Evolutionary conservation across 2,329 filamentous ascomycete genomes (phyloP).

Genomic region (Hirsutella thompsonii): DNA sequence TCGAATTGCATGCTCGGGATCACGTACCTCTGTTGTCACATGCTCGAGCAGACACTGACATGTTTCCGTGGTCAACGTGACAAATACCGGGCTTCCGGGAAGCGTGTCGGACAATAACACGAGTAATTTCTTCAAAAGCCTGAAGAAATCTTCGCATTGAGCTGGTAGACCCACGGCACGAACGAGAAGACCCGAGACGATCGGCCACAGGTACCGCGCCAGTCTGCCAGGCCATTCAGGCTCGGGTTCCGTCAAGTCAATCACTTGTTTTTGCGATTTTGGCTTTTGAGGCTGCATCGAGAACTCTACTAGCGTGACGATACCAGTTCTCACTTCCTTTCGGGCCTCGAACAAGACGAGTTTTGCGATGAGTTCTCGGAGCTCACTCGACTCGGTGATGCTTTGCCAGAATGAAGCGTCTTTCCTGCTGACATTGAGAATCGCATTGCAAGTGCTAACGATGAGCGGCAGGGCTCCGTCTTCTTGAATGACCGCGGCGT

Average conservation of each 20-base stretch:
- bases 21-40: conserved; percentile 25
- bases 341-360: conserved; percentile 16
- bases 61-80: conserved; percentile 14
- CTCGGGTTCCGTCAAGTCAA: neutral
- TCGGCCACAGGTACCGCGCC: conserved; percentile 16
- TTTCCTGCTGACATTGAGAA: conserved; percentile 15
- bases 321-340: conserved; percentile 14
- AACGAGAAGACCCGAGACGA: conserved; percentile 20
- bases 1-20: neutral
- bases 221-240: conserved; percentile 4
- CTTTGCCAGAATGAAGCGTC: conserved; percentile 16
- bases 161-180: conserved; percentile 15
- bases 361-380: conserved; percentile 10
- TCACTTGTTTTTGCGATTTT: neutral
- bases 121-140: conserved; percentile 26
- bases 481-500: conserved; percentile 9
- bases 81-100: conserved; percentile 17
- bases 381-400: conserved; percentile 9
- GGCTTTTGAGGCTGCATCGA: conserved; percentile 7
- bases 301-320: conserved; percentile 20
- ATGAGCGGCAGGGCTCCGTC: conserved; percentile 14
- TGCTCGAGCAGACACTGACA: conserved; percentile 24
- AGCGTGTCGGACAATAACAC: conserved; percentile 14
- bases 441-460: conserved; percentile 12
- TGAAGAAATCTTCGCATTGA: conserved; percentile 33